These are phyloP conservation scores for Cladobotryum mycophilum DNA, from an alignment of 2,329 filamentous ascomycete species.

Conservation along the genomic window DNA sequence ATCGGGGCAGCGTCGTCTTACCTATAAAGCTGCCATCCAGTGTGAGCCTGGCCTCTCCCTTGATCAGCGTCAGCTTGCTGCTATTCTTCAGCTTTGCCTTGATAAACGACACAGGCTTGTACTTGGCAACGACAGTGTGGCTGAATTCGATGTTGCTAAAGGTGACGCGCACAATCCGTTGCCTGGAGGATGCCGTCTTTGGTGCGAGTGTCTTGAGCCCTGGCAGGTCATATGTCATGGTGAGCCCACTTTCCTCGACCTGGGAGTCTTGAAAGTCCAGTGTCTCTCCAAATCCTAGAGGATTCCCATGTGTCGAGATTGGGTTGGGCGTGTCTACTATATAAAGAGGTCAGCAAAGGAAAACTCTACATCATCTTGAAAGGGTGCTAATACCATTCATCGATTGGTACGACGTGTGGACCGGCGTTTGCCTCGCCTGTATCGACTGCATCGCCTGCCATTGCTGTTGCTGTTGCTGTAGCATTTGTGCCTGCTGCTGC, in stretches of 20 bases:
- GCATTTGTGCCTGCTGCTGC: too few relatives aligned
- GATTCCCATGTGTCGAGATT: too few relatives aligned
- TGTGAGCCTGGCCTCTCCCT: constrained; percentile 50
- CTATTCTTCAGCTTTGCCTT: constrained; percentile 51
- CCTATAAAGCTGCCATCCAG: constrained; percentile 60
- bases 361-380: too few relatives aligned
- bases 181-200: constrained; percentile 46
- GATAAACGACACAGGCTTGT: constrained; percentile 53
- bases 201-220: constrained; percentile 51
- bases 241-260: constrained; percentile 54
- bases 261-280: constrained; percentile 40
- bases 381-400: too few relatives aligned
- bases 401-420: too few relatives aligned
- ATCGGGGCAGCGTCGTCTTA: constrained; percentile 47
- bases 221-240: constrained; percentile 55
- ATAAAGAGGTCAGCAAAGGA: too few relatives aligned
- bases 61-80: constrained; percentile 50
- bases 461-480: too few relatives aligned
- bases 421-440: too few relatives aligned
- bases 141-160: constrained; percentile 47
- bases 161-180: constrained; percentile 51
- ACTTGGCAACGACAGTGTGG: constrained; percentile 55
- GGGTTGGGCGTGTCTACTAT: too few relatives aligned
- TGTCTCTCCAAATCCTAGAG: too few relatives aligned
- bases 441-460: too few relatives aligned